phyloP scores from a whole-genome alignment of 345 rosid species.

The Gossypium arboreum region DNA sequence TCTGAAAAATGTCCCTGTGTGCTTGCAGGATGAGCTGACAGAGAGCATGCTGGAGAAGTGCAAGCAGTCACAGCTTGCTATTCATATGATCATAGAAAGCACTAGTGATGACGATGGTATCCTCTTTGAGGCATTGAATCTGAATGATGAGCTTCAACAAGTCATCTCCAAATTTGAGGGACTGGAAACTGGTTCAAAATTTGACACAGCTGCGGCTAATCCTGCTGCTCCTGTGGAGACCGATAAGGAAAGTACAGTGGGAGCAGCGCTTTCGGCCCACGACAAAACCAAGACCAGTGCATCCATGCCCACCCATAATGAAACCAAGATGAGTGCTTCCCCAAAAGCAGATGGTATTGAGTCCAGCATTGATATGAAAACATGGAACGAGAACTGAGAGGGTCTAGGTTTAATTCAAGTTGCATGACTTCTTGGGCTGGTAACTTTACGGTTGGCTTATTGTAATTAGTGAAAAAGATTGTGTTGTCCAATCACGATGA shows the following conservation, averaged over 20 bases:
- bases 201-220: neutral
- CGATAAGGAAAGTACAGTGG: neutral
- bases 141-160: conserved; percentile 61
- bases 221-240: neutral
- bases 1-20: conserved; percentile 5
- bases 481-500: neutral
- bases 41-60: conserved; percentile 71
- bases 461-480: conserved; percentile 5
- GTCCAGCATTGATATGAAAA: conserved; percentile 15
- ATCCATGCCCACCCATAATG: neutral
- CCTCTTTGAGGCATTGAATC: conserved; percentile 74
- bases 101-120: conserved; percentile 62
- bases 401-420: neutral
- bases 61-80: conserved; percentile 59
- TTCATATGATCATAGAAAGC: conserved; percentile 71
- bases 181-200: conserved; percentile 31
- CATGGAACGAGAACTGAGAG: neutral
- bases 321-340: conserved; percentile 17
- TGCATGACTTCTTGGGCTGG: neutral
- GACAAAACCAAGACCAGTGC: conserved; percentile 3
- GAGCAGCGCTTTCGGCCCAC: neutral
- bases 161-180: conserved; percentile 44
- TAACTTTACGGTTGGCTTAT: neutral
- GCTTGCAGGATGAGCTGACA: conserved; percentile 64
- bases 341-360: conserved; percentile 10